Evolutionary conservation across 1,284 basidiomycete genomes (phyloP).

Genomic region (Melampsora abietis-canadensis): DNA sequence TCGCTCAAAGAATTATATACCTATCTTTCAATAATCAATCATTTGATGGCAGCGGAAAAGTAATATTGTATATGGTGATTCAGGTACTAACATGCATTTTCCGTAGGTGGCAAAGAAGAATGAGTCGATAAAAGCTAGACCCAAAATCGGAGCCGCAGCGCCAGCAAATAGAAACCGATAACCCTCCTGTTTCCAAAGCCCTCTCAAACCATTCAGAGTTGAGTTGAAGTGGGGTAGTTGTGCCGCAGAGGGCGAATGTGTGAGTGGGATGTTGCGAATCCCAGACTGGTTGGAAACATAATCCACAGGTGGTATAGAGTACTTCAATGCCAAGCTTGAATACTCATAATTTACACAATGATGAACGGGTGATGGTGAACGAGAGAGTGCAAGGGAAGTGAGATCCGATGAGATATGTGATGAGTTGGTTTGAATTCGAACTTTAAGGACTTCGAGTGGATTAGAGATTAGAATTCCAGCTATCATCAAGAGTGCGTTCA

Average conservation of each 20-base stretch:
- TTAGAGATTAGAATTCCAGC: constrained; percentile 49
- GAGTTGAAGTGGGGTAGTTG: constrained; percentile 7
- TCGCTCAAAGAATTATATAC: no score
- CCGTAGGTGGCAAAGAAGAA: constrained; percentile 52
- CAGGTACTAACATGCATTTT: constrained; percentile 47
- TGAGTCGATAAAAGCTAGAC: constrained; percentile 51
- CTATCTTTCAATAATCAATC: no score
- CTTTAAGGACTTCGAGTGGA: constrained; percentile 48
- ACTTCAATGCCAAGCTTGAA: constrained; percentile 29
- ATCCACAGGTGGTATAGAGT: constrained; percentile 35
- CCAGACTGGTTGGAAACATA: constrained; percentile 11
- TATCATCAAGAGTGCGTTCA: constrained; percentile 18
- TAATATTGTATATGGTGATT: no score
- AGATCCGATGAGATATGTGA: constrained; percentile 38
- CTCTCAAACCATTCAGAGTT: constrained; percentile 44
- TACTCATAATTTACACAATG: constrained; percentile 17
- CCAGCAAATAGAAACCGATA: constrained; percentile 50
- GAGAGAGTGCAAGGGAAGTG: constrained; percentile 39
- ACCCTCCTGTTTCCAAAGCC: constrained; percentile 49
- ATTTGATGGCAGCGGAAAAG: neutral
- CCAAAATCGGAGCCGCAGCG: constrained; percentile 51
- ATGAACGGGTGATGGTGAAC: constrained; percentile 31
- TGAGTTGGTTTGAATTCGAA: constrained; percentile 49
- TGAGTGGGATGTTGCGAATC: constrained; percentile 4
- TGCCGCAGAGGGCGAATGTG: neutral